These are phyloP conservation scores for Scedosporium dehoogii DNA, from an alignment of 2,329 filamentous ascomycete genomes.

Conservation along the genomic window DNA sequence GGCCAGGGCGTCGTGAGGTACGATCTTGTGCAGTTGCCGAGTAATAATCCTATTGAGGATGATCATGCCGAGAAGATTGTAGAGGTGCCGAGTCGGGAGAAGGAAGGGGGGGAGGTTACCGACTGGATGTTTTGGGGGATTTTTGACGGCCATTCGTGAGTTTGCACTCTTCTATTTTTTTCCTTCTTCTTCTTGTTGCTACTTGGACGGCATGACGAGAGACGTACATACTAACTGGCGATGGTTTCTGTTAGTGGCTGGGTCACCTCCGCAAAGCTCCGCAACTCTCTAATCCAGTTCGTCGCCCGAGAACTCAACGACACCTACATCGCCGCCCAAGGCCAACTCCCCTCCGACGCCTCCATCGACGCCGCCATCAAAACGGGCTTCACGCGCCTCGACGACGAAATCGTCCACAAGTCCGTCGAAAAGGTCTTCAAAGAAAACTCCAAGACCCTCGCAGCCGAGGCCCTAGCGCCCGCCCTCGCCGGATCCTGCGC, in stretches of 20 bases:
- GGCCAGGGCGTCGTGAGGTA: constrained; percentile 90
- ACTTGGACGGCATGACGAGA: not conserved
- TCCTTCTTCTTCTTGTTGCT: not conserved
- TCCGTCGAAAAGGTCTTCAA: constrained; percentile 88
- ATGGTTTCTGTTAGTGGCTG: constrained; percentile 55
- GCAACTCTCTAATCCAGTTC: constrained; percentile 83
- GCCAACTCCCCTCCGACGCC: constrained; percentile 60
- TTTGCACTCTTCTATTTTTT: constrained; percentile 19
- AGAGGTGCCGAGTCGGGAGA: constrained; percentile 60
- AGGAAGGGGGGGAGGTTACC: constrained; percentile 35
- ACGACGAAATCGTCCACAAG: constrained; percentile 89
- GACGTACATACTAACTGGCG: constrained; percentile 3
- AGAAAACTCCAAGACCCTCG: constrained; percentile 78
- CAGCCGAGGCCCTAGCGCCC: constrained; percentile 83
- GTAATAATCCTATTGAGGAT: constrained; percentile 96
- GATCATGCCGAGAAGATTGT: constrained; percentile 98
- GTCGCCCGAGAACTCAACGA: constrained; percentile 87
- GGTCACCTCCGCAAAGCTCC: constrained; percentile 94
- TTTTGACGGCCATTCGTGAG: constrained; percentile 90
- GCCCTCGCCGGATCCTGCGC: constrained; percentile 96
- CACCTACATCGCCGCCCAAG: constrained; percentile 68
- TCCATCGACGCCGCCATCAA: constrained; percentile 89
- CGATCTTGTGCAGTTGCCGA: constrained; percentile 86
- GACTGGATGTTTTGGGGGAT: constrained; percentile 99
- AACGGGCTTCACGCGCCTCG: constrained; percentile 75